A percentile compares a stretch with the other conserved stretches of the same genome.
Evolutionary conservation across 805 yeast genomes (phyloP).

Genomic region (Saccharomycopsis sp.): DNA sequence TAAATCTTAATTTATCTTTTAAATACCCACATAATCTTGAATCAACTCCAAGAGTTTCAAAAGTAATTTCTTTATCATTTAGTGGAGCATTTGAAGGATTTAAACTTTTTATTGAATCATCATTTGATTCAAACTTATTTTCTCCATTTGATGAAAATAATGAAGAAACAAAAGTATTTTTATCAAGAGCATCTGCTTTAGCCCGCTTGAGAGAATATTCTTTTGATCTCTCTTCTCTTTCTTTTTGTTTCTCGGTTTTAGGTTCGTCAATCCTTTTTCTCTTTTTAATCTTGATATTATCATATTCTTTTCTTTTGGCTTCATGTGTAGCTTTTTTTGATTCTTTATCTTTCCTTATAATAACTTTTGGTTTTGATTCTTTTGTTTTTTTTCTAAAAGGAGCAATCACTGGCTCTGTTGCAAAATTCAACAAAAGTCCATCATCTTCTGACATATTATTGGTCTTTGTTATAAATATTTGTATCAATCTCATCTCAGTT

Average conservation of each 20-base stretch:
- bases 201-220: constrained; percentile 27
- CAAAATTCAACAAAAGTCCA: constrained; percentile 68
- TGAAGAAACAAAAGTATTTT: constrained; percentile 72
- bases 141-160: constrained; percentile 66
- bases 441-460: constrained; percentile 34
- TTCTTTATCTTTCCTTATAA: neutral
- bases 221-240: constrained; percentile 6
- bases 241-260: too few relatives aligned
- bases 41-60: constrained; percentile 61
- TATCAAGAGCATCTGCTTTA: constrained; percentile 25
- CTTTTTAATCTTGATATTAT: too few relatives aligned
- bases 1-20: constrained; percentile 37
- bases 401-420: constrained; percentile 27
- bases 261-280: too few relatives aligned
- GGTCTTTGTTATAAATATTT: too few relatives aligned
- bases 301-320: too few relatives aligned
- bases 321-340: neutral
- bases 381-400: too few relatives aligned
- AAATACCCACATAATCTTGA: constrained; percentile 43
- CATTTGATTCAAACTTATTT: constrained; percentile 25
- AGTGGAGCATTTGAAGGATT: constrained; percentile 85
- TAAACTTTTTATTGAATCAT: constrained; percentile 17
- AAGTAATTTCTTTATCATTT: constrained; percentile 49
- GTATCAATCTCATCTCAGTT: too few relatives aligned
- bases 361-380: neutral